Evolutionary conservation across 2,329 filamentous ascomycete genomes (phyloP).

Genomic region (Ilyonectria mors-panacis): DNA sequence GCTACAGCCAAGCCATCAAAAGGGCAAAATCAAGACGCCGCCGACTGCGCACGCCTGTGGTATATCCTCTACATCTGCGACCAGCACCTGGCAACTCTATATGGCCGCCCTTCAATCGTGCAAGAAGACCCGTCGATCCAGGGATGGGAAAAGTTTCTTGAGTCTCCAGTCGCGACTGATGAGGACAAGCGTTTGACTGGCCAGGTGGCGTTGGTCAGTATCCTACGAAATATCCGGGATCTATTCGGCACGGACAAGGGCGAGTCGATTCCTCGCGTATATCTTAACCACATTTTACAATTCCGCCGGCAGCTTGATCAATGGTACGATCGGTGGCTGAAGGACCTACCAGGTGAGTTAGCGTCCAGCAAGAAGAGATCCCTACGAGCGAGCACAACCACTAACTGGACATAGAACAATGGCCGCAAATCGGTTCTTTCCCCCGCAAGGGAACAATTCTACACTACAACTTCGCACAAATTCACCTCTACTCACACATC

Average conservation of each 20-base stretch:
- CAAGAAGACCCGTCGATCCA: conserved; percentile 71
- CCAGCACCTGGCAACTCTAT: conserved; percentile 73
- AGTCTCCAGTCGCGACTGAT: conserved; percentile 64
- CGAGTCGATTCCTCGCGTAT: conserved; percentile 65
- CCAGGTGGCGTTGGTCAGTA: conserved; percentile 71
- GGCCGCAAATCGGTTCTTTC: conserved; percentile 56
- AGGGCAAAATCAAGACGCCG: conserved; percentile 59
- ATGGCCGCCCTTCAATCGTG: conserved; percentile 71
- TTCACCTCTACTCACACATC: conserved; percentile 59
- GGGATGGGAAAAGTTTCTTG: conserved; percentile 70
- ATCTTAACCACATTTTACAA: conserved; percentile 63
- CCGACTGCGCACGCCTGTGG: conserved; percentile 72
- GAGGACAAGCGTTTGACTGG: conserved; percentile 72
- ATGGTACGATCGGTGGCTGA: conserved; percentile 57
- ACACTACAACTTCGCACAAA: conserved; percentile 60
- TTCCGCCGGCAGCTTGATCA: conserved; percentile 55
- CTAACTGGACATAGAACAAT: conserved; percentile 52
- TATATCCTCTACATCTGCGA: conserved; percentile 74
- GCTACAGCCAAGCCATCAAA: conserved; percentile 57
- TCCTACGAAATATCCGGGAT: conserved; percentile 69
- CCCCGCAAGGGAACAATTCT: conserved; percentile 58
- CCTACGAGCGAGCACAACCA: neutral
- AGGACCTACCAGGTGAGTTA: conserved; percentile 49
- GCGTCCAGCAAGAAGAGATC: accelerated
- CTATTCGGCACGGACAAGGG: conserved; percentile 71